Conservation (phyloP, 495 filamentous ascomycete species). For the Talaromyces thailandensis region DNA sequence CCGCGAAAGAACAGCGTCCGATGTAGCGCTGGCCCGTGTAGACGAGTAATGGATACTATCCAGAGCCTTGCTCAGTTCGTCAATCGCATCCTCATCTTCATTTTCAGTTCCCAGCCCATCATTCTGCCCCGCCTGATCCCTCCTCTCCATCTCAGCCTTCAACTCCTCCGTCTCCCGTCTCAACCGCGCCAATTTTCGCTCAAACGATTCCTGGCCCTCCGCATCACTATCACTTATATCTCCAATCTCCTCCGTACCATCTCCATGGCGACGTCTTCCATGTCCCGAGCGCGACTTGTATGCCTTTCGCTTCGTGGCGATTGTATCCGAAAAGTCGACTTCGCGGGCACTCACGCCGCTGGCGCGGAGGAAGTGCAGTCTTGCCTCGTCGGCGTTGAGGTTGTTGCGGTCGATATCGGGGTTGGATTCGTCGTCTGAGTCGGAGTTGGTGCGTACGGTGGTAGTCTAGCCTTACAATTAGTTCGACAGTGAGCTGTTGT, state of each 20-base stretch:
- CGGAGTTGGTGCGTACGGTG: slow-evolving; percentile 56
- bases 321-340: slow-evolving; percentile 75
- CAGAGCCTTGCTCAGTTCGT: slow-evolving; percentile 56
- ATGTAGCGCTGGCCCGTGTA: slow-evolving; percentile 19
- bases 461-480: slow-evolving; percentile 41
- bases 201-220: slow-evolving; percentile 48
- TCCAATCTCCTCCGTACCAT: slow-evolving; percentile 47
- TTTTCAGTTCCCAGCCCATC: slow-evolving; percentile 19
- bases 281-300: slow-evolving; percentile 66
- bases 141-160: slow-evolving; percentile 54
- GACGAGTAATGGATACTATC: slow-evolving; percentile 44
- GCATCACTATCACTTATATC: slow-evolving; percentile 62
- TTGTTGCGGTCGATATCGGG: slow-evolving; percentile 63
- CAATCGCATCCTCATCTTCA: slow-evolving; percentile 36
- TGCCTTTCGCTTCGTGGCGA: slow-evolving; percentile 66
- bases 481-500: slow-evolving; percentile 9
- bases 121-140: slow-evolving; percentile 17
- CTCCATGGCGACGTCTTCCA: slow-evolving; percentile 38
- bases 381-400: slow-evolving; percentile 66
- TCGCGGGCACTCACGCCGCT: slow-evolving; percentile 58
- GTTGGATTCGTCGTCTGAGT: slow-evolving; percentile 49
- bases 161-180: slow-evolving; percentile 72
- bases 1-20: slow-evolving; percentile 26
- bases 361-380: slow-evolving; percentile 67
- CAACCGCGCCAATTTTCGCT: slow-evolving; percentile 67